Evolutionary conservation across 495 filamentous ascomycete genomes (phyloP), one percentile per base, ranked within the genome.

Genomic region (Penicillium parvum): DNA sequence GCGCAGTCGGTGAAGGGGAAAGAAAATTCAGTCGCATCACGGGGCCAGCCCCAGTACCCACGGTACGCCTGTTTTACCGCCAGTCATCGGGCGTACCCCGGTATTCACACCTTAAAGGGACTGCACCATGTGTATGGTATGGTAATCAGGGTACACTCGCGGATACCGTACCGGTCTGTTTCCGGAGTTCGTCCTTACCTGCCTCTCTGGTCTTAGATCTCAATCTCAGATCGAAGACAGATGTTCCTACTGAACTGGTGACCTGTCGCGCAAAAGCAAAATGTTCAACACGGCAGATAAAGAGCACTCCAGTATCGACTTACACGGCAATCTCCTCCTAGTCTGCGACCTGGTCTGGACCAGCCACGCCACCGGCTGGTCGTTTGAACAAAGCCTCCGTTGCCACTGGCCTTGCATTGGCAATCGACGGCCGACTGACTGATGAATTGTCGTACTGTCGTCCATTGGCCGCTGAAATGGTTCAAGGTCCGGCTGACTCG

Each of bases 181-280:
- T 55, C 60, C 55, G 58, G 57, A 57, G 52, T 55, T 57, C 40
- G 48, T 51, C 57, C 62, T 47, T 59, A 63, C 61, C 48, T 46
- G 53, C 47, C 48, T 56, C 55, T 58, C 57, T 52, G 52, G 54
- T 47, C n/a, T 28, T 15, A 15, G 28, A 30, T 30, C n/a, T n/a
- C n/a, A n/a, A 27, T 27, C 23, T 19, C 32, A 37, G 17, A 4
- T 11, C 32, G 29, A n/a, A n/a, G n/a, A n/a, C n/a, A n/a, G n/a
- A n/a, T n/a, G n/a, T n/a, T n/a, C n/a, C n/a, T 33, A 29, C 9
- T 43, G 35, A 37, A 26, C 50, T 12, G 30, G 45, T 49, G 45
- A 53, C 50, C 50, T 37, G 20, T 37, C 26, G 27, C 16, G 23
- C 34, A 39, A 18, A 37, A 48, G 7, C 17, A 37, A 25, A n/a